Conservation (phyloP, 1,284 basidiomycete species). For the Malassezia japonica region DNA sequence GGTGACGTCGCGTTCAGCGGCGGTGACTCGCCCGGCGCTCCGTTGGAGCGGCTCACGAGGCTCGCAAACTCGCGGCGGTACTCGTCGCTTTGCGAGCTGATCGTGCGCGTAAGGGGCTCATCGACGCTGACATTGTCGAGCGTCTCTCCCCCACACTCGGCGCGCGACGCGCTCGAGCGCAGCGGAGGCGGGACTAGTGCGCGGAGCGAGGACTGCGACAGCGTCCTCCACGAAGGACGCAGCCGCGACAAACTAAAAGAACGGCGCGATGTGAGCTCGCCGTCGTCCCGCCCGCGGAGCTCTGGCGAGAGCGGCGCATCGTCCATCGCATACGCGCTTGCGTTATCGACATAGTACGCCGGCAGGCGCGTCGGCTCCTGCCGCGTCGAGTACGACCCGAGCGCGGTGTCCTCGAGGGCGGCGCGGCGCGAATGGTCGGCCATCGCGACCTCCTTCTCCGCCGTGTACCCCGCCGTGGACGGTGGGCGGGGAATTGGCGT, state of each 20-base stretch:
- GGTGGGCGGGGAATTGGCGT: background rate
- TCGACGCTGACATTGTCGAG: conserved; percentile 5
- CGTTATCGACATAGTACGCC: conserved; percentile 1
- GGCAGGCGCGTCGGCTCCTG: background rate
- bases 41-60: no score
- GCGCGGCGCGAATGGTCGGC: background rate
- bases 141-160: no score
- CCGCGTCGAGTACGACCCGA: conserved; percentile 2
- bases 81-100: conserved; percentile 1
- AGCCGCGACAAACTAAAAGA: background rate
- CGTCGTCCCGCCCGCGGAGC: no score
- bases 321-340: conserved; percentile 1
- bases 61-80: conserved; percentile 10
- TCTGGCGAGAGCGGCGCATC: background rate
- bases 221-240: background rate
- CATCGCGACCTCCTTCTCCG: background rate
- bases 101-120: background rate
- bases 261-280: background rate
- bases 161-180: no score
- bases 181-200: background rate
- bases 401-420: background rate
- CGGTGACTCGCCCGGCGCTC: no score
- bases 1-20: conserved; percentile 2
- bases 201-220: background rate
- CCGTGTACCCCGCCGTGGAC: background rate